Percentiles rank a stretch among this genome's conserved stretches.
These are phyloP conservation scores for Coleophoma cylindrospora DNA, from an alignment of 2,329 filamentous ascomycete genomes.

Conservation along the genomic window DNA sequence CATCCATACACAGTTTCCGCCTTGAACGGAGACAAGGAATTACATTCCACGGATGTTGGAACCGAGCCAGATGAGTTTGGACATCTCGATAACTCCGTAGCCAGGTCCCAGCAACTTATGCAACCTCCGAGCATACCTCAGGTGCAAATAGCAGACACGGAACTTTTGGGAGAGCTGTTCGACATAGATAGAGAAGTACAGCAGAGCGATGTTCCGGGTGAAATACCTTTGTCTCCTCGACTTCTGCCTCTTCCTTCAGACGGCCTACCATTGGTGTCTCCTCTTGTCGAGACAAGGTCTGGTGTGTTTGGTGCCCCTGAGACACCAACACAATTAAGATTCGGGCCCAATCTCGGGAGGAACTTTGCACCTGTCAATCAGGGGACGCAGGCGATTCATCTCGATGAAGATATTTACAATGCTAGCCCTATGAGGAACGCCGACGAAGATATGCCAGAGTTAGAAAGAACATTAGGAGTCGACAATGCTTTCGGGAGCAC, in stretches of 20 bases:
- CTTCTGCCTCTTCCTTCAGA: constrained; percentile 20
- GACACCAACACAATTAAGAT: not conserved
- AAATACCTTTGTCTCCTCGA: constrained; percentile 14
- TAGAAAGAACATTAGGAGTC: constrained; percentile 2
- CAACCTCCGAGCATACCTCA: too few relatives aligned
- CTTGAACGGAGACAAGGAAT: not conserved
- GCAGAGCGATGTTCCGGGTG: not conserved
- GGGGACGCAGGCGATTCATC: not conserved
- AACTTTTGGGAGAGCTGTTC: not conserved
- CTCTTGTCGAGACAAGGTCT: constrained; percentile 11
- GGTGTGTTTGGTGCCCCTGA: not conserved
- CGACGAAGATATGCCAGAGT: not conserved
- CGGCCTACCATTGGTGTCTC: constrained; percentile 20
- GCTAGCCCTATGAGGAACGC: constrained; percentile 2
- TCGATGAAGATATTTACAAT: constrained; percentile 4
- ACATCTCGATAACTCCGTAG: too few relatives aligned
- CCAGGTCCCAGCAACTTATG: too few relatives aligned
- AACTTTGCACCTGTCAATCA: not conserved
- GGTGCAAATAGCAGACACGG: too few relatives aligned
- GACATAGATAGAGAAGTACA: not conserved
- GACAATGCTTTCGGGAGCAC: not conserved
- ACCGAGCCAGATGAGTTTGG: too few relatives aligned
- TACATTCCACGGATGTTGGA: too few relatives aligned
- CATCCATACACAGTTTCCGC: constrained; percentile 10
- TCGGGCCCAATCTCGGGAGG: not conserved